Evolutionary conservation across 164 flowering plant genomes (phyloP).

Genomic region (Cinnamomum micranthum): DNA sequence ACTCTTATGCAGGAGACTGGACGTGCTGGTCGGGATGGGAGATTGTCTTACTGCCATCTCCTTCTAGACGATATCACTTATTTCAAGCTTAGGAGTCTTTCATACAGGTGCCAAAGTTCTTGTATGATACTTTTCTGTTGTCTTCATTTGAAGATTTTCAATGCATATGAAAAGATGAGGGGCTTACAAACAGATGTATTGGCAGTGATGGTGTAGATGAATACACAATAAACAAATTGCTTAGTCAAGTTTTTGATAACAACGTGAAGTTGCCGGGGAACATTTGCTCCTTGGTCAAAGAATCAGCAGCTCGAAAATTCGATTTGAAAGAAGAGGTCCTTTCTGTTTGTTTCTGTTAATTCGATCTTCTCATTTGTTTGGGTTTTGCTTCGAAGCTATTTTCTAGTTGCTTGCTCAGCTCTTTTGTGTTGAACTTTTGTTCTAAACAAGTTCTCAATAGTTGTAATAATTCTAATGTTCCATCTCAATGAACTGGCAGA

Average conservation of each 20-base stretch:
- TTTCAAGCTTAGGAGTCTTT: slow-evolving; percentile 75
- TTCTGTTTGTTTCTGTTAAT: not conserved
- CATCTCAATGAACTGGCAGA: not conserved
- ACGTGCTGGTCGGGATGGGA: slow-evolving; percentile 95
- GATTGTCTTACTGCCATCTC: slow-evolving; percentile 81
- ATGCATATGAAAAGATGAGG: not conserved
- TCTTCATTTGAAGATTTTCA: not conserved
- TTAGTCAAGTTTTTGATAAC: slow-evolving; percentile 52
- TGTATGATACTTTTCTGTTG: not conserved
- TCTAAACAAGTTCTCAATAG: not conserved
- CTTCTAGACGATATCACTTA: slow-evolving; percentile 68
- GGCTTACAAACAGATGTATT: slow-evolving; percentile 9
- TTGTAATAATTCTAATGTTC: not conserved
- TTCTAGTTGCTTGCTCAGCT: not conserved
- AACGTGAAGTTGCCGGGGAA: slow-evolving; percentile 32
- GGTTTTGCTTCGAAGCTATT: not conserved
- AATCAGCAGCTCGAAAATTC: slow-evolving; percentile 66
- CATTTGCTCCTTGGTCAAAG: slow-evolving; percentile 61
- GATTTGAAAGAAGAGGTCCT: slow-evolving; percentile 97
- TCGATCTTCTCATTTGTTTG: not conserved
- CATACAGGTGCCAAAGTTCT: slow-evolving; percentile 49
- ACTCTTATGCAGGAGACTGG: slow-evolving; percentile 70
- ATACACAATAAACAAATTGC: slow-evolving; percentile 68
- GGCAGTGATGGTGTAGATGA: slow-evolving; percentile 96
- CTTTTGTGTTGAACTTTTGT: not conserved